phyloP scores from a whole-genome alignment of 2,329 filamentous ascomycete species.

The Peltaster fructicola region DNA sequence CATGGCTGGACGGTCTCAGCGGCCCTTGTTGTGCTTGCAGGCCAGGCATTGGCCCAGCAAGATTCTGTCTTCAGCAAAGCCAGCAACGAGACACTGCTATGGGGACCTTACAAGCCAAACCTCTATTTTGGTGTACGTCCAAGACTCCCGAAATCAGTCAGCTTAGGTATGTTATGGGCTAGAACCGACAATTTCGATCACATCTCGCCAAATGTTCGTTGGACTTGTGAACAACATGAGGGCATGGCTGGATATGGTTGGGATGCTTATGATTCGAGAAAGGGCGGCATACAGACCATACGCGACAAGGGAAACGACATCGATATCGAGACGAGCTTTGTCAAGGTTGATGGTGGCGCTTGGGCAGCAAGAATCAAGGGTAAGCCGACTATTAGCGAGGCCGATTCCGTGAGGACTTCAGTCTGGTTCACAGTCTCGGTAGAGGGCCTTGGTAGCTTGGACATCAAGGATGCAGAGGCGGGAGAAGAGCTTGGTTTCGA shows the following conservation, averaged over 20 bases:
- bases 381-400: slow-evolving; percentile 29
- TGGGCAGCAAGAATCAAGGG: slow-evolving; percentile 87
- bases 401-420: slow-evolving; percentile 48
- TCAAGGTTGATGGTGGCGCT: slow-evolving; percentile 82
- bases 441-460: slow-evolving; percentile 55
- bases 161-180: slow-evolving; percentile 75
- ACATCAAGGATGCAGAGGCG: slow-evolving; percentile 37
- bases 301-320: slow-evolving; percentile 77
- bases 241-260: slow-evolving; percentile 92
- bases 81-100: slow-evolving; percentile 72
- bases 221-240: slow-evolving; percentile 91
- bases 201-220: slow-evolving; percentile 64
- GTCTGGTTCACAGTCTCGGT: slow-evolving; percentile 68
- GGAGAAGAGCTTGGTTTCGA: slow-evolving; percentile 38
- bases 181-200: slow-evolving; percentile 62
- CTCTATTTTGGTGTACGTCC: slow-evolving; percentile 85
- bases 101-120: slow-evolving; percentile 90
- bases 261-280: slow-evolving; percentile 88
- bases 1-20: too few species aligned
- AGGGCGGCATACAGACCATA: slow-evolving; percentile 74
- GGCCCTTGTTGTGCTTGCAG: slow-evolving; percentile 7
- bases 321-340: slow-evolving; percentile 82
- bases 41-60: too few species aligned
- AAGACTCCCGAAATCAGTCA: slow-evolving; percentile 61
- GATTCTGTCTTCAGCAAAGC: slow-evolving; percentile 22